These are phyloP conservation scores for Diplodia sapinea DNA, from an alignment of 2,329 filamentous ascomycete genomes.

Conservation along the genomic window DNA sequence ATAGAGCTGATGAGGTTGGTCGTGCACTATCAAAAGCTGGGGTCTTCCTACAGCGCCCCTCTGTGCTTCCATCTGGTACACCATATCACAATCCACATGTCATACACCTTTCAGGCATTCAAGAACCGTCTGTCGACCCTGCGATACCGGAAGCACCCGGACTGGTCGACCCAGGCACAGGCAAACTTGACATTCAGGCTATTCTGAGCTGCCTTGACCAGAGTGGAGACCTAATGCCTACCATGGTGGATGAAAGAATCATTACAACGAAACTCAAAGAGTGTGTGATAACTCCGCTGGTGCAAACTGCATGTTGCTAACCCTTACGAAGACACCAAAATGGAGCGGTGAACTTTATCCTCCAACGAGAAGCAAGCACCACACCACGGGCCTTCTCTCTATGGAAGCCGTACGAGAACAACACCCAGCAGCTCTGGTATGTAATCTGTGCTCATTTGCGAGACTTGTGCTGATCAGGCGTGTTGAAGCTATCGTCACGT, in stretches of 20 bases:
- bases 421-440: not conserved
- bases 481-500: slow-evolving; percentile 34
- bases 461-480: not conserved
- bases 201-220: not conserved
- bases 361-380: not conserved
- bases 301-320: not conserved
- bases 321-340: not conserved
- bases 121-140: not conserved
- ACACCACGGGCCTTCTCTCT: not conserved
- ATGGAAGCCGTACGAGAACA: not conserved
- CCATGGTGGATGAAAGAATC: not conserved
- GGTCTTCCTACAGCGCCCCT: not conserved
- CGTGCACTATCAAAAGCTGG: not conserved
- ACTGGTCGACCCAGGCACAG: not conserved
- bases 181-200: not conserved
- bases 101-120: not conserved
- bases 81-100: not conserved
- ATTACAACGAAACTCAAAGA: not conserved
- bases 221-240: not conserved
- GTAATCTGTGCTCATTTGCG: not conserved
- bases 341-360: not conserved
- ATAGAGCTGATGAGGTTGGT: not conserved
- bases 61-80: not conserved
- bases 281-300: not conserved
- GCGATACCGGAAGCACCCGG: not conserved